Evolutionary conservation across 306 rosid genomes (phyloP).

Genomic region (Datisca glomerata): DNA sequence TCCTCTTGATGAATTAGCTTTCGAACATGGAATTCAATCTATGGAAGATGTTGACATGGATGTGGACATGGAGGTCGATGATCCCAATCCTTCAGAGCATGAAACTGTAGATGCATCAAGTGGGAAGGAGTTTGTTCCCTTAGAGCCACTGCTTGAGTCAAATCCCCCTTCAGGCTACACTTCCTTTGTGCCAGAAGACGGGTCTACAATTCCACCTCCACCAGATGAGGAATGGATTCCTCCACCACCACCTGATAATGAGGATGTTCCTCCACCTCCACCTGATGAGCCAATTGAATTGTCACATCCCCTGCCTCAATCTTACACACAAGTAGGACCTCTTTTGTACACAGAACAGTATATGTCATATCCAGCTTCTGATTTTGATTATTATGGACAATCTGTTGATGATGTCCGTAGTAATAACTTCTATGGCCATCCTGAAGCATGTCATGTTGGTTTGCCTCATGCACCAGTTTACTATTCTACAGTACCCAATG

Average conservation of each 20-base stretch:
- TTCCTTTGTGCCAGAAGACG: slow-evolving; percentile 25
- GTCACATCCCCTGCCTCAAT: slow-evolving; percentile 31
- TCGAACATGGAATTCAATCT: slow-evolving; percentile 16
- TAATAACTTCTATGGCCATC: slow-evolving; percentile 45
- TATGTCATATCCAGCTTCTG: slow-evolving; percentile 39
- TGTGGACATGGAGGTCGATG: slow-evolving; percentile 98
- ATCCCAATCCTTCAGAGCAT: slow-evolving; percentile 36
- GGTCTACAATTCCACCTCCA: slow-evolving; percentile 52
- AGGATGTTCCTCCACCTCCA: slow-evolving; percentile 79
- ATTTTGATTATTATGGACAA: slow-evolving; percentile 55
- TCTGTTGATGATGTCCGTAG: slow-evolving; percentile 31
- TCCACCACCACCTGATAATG: slow-evolving; percentile 94
- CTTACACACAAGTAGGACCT: slow-evolving; percentile 46
- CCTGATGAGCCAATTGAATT: slow-evolving; percentile 68
- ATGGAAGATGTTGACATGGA: slow-evolving; percentile 95
- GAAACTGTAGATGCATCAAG: slow-evolving; percentile 13
- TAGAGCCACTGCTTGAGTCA: slow-evolving; percentile 27
- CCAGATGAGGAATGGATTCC: slow-evolving; percentile 98
- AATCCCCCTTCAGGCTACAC: slow-evolving; percentile 17
- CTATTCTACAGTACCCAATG: slow-evolving; percentile 45
- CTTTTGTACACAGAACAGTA: slow-evolving; percentile 40
- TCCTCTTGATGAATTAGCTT: slow-evolving; percentile 30
- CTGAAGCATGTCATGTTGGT: slow-evolving; percentile 34
- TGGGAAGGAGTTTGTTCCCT: slow-evolving; percentile 18
- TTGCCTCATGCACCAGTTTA: slow-evolving; percentile 49